Conservation (phyloP, 371 early-diverging fungal genomes). For the Homolaphlyctis polyrhiza region DNA sequence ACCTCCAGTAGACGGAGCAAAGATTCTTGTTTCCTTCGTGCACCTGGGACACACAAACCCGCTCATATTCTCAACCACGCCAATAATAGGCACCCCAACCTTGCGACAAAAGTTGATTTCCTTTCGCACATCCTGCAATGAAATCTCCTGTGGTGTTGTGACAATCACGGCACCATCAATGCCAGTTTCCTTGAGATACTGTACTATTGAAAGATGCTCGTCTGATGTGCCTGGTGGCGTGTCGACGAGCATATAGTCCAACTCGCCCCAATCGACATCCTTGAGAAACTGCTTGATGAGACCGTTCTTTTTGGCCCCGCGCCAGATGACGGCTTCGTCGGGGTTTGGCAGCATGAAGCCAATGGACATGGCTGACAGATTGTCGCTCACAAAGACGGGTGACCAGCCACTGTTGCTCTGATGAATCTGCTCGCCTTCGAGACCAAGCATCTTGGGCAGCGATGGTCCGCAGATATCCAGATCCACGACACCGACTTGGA, state of each 20-base stretch:
- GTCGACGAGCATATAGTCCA: conserved; percentile 92
- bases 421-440: conserved; percentile 84
- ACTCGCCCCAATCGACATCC: conserved; percentile 91
- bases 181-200: conserved; percentile 70
- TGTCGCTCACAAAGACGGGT: conserved; percentile 89
- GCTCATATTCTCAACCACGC: conserved; percentile 98
- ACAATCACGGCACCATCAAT: conserved; percentile 92
- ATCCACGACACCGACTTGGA: conserved; percentile 89
- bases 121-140: conserved; percentile 93
- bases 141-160: conserved; percentile 97
- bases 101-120: conserved; percentile 95
- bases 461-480: conserved; percentile 99
- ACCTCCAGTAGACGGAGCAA: conserved; percentile 90
- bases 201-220: conserved; percentile 89
- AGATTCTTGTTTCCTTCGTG: conserved; percentile 66
- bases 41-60: conserved; percentile 85
- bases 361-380: conserved; percentile 82
- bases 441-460: conserved; percentile 89
- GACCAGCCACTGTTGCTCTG: conserved; percentile 78
- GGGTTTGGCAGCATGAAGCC: conserved; percentile 88
- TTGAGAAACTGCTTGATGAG: conserved; percentile 95
- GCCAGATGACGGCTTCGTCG: conserved; percentile 97
- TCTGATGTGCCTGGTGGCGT: conserved; percentile 99
- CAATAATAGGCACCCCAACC: conserved; percentile 84
- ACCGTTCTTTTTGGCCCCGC: conserved; percentile 62